phyloP scores from a whole-genome alignment of 2,329 filamentous ascomycete species.

The Sphaerulina vaccinii region DNA sequence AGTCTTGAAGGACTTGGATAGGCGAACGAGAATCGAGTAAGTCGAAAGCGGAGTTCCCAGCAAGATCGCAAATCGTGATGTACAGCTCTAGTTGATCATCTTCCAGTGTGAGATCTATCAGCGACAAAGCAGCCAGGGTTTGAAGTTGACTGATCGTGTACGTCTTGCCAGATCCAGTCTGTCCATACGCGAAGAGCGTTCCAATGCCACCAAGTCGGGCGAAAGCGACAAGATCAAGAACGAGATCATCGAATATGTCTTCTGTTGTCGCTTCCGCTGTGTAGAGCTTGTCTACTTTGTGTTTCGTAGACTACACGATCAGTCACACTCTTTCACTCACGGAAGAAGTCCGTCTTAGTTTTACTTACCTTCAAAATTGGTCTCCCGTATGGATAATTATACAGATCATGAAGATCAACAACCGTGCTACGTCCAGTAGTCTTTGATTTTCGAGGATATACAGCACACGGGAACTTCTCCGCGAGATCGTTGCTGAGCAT shows the following conservation, averaged over 20 bases:
- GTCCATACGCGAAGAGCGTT: constrained; percentile 14
- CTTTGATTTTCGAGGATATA: constrained; percentile 1
- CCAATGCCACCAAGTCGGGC: constrained; percentile 7
- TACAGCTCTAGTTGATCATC: neutral
- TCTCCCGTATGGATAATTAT: constrained; percentile 2
- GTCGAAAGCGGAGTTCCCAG: constrained; percentile 11
- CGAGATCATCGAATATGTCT: constrained; percentile 1
- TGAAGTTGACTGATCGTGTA: constrained; percentile 15
- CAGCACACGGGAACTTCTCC: constrained; percentile 3
- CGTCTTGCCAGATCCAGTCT: constrained; percentile 15
- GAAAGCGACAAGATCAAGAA: constrained; percentile 1
- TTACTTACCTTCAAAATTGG: constrained; percentile 5
- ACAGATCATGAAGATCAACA: constrained; percentile 12
- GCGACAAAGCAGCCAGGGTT: neutral
- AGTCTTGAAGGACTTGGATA: constrained; percentile 8
- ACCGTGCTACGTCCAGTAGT: neutral
- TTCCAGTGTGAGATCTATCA: neutral
- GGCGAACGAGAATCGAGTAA: constrained; percentile 8
- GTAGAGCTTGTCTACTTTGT: constrained; percentile 6
- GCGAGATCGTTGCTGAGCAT: constrained; percentile 4
- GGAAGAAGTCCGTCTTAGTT: neutral
- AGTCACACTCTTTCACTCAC: neutral
- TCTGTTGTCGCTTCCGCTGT: neutral
- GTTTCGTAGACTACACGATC: constrained; percentile 3
- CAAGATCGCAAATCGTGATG: constrained; percentile 11